Conservation (phyloP, 768 basidiomycete species). For the Amanita polypyramis region DNA sequence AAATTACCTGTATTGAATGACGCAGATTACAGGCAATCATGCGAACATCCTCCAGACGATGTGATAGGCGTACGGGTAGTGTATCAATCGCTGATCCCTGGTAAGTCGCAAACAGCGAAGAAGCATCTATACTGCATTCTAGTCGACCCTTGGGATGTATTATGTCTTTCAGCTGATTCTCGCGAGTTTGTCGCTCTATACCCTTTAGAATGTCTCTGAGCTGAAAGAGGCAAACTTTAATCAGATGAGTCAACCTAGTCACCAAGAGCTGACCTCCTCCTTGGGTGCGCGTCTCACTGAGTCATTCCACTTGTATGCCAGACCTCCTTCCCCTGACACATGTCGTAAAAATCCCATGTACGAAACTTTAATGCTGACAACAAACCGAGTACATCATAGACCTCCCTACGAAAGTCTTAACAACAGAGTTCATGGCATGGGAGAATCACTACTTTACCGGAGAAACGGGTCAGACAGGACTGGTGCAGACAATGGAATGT, state of each 20-base stretch:
- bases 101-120: slow-evolving; percentile 32
- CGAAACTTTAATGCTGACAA: background rate
- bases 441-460: slow-evolving; percentile 28
- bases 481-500: slow-evolving; percentile 14
- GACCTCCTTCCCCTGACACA: slow-evolving; percentile 23
- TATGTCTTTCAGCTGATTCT: slow-evolving; percentile 25
- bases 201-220: slow-evolving; percentile 32
- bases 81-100: slow-evolving; percentile 18
- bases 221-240: slow-evolving; percentile 18
- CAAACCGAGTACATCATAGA: slow-evolving; percentile 68
- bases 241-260: background rate
- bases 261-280: slow-evolving; percentile 31
- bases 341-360: background rate
- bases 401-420: slow-evolving; percentile 33
- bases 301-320: slow-evolving; percentile 33
- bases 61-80: slow-evolving; percentile 18
- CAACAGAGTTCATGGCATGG: slow-evolving; percentile 3
- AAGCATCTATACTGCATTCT: slow-evolving; percentile 36
- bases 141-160: slow-evolving; percentile 36
- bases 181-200: slow-evolving; percentile 26
- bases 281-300: slow-evolving; percentile 31
- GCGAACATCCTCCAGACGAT: slow-evolving; percentile 26
- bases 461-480: slow-evolving; percentile 67
- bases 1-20: slow-evolving; percentile 34
- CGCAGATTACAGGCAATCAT: slow-evolving; percentile 26